Evolutionary conservation across 2,329 filamentous ascomycete species (phyloP).

Genomic region (Phyllosticta citriasiana): DNA sequence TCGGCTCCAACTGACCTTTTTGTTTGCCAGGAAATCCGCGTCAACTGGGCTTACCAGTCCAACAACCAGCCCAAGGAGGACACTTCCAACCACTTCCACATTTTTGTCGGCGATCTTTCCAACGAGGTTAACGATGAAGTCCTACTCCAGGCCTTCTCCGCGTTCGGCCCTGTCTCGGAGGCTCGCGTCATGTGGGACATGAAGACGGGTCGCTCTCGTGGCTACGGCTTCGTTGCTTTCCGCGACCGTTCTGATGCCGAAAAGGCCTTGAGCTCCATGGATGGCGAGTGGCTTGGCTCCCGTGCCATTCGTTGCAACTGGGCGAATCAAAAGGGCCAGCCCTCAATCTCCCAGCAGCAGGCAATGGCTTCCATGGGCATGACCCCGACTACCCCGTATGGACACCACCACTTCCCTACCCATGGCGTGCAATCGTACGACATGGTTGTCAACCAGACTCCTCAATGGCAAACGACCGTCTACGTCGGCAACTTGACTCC

Average conservation of each 20-base stretch:
- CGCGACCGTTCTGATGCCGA: slow-evolving; percentile 88
- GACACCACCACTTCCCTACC: slow-evolving; percentile 94
- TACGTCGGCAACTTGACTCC: slow-evolving; percentile 97
- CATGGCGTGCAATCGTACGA: slow-evolving; percentile 96
- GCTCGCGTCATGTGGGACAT: slow-evolving; percentile 99
- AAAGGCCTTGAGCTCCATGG: slow-evolving; percentile 94
- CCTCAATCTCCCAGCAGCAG: slow-evolving; percentile 94
- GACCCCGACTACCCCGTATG: slow-evolving; percentile 92
- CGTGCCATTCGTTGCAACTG: slow-evolving; percentile 98
- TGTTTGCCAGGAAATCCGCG: slow-evolving; percentile 72
- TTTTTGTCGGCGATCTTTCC: slow-evolving; percentile 94
- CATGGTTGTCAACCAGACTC: slow-evolving; percentile 90
- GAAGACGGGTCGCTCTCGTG: slow-evolving; percentile 96
- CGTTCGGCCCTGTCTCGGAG: slow-evolving; percentile 91
- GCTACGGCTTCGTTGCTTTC: slow-evolving; percentile 97
- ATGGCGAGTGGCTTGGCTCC: slow-evolving; percentile 97
- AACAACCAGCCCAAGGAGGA: slow-evolving; percentile 93
- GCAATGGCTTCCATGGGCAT: slow-evolving; percentile 96
- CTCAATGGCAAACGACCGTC: slow-evolving; percentile 95
- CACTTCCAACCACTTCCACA: slow-evolving; percentile 96
- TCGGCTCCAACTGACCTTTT: slow-evolving; percentile 8
- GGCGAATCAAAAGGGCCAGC: slow-evolving; percentile 99
- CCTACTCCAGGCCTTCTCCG: slow-evolving; percentile 84
- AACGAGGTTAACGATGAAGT: slow-evolving; percentile 99
- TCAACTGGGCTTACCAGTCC: slow-evolving; percentile 99